Evolutionary conservation across 2,329 filamentous ascomycete species (phyloP), one percentile per base, ranked within the genome.

Genomic region (Fusarium longipes): DNA sequence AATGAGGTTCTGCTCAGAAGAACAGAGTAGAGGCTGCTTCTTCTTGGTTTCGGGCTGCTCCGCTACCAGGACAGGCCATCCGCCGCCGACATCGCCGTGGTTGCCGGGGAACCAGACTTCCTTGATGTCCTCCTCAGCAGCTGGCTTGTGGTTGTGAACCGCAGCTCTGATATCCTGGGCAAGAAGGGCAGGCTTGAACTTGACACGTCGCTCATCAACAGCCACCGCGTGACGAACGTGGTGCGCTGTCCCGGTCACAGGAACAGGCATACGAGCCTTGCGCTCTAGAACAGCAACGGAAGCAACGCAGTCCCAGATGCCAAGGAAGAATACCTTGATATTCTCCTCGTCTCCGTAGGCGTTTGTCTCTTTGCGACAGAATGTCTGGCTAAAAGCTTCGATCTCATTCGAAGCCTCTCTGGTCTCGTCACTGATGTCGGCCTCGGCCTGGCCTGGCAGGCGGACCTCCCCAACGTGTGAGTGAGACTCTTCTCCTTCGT

Each of bases 51-150:
- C 62, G 8, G 76, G 72, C 8, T 75, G 52, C 2, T 65, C 57
- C 5, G 24, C 58, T 20, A 60, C 50, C 12, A 58, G 27, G 4
- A 78, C 76, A 0, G 78, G 78, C 81, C 83, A 87, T 0, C 85
- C 85, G 1, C 85, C 85, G 3, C 85, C 85, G 11, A 86, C 79
- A 52, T 87, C 84, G 11, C 81, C 81, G 56, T 87, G 85, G 53
- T 82, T 82, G 2, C 85, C 85, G 0, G 84, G 80, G 63, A 87
- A 87, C 83, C 84, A 87, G 42, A 86, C 82, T 63, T 87, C 84
- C 45, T 74, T 73, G 57, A 84, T 76, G 51, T 83, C 79, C 29
- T 83, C 81, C 1, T 68, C 49, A 5, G 22, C 51, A 2, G 42
- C 36, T 18, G 45, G n/a, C 3, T 74, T 61, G 1, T 70, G 53